Base-by-base conservation (phyloP, 352 stramenopile genomes). In the Pythium chondricola region DNA sequence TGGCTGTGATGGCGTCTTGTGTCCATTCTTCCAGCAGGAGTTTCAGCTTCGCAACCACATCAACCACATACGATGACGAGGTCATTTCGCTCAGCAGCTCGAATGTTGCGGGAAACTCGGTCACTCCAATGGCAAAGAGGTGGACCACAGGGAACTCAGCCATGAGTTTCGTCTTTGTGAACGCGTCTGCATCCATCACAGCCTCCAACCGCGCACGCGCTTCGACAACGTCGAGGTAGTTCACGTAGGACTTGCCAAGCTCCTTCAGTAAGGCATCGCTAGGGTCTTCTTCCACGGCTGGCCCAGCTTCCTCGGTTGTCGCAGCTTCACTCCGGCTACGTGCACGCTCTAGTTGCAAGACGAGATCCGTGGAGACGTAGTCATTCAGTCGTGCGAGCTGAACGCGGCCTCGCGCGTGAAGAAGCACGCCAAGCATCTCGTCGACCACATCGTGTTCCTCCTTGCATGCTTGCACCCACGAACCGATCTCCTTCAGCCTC, bases 401-500 rank as follows among this genome's bases (percentile, higher is more conserved):
- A 16, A 85, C 61, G n/a, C 57, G 63, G 1, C 71, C 69, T 20
- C 74, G 56, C 1, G 75, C 73, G 18, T 68, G 22, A 20, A 89
- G 47, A 5, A 74, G 67, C 10, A 72, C 58, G 1, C 51, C 61
- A 8, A 92, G 63, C 81, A 92, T 88, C 16, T 84, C 70, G 29
- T 78, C 72, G 60, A 92, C 83, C 27, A 81, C 76, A 38, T 88
- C 77, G 40, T 92, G 81, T 10, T 92, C 78, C 60, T 92, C 81
- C 51, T 88, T 89, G 60, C 81, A 90, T 2, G 74, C 70, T 4
- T 85, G 36, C 6, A 90, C 73, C 81, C 81, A 92, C 0, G 66
- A 64, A 9, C 59, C 69, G 13, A 88, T 65, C 33, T 92, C 81
- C 37, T 85, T 90, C 14, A 92, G 55, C 14, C 66, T 58, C 14